Percentiles rank a stretch among this genome's conserved stretches.
These are phyloP conservation scores for Epichloe brachyelytri DNA, from an alignment of 2,329 filamentous ascomycete species.

Conservation along the genomic window DNA sequence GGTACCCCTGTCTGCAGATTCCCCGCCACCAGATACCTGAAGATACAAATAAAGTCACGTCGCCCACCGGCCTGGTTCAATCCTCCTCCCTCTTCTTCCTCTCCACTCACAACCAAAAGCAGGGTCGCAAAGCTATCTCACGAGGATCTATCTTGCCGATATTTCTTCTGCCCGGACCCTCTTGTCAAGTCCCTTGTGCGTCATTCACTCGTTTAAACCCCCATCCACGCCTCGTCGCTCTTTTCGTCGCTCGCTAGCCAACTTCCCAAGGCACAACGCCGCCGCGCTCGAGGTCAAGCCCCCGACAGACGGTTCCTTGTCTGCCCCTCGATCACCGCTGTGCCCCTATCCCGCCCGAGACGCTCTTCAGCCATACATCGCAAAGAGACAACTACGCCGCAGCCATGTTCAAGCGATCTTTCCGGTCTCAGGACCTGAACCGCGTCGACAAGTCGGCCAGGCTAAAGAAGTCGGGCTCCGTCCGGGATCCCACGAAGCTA, in stretches of 20 bases:
- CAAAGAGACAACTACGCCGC: constrained; percentile 14
- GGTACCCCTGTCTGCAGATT: constrained; percentile 6
- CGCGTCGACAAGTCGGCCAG: constrained; percentile 81
- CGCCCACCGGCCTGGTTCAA: constrained; percentile 3
- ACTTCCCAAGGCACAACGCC: not conserved
- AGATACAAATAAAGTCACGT: constrained; percentile 5
- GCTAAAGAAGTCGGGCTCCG: constrained; percentile 48
- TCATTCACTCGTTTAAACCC: constrained; percentile 22
- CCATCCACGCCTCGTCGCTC: constrained; percentile 26
- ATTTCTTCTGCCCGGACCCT: constrained; percentile 42
- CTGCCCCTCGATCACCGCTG: not conserved
- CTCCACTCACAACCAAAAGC: constrained; percentile 40
- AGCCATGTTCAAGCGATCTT: constrained; percentile 86
- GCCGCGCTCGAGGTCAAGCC: constrained; percentile 5
- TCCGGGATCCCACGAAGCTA: constrained; percentile 64
- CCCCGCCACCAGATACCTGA: constrained; percentile 4
- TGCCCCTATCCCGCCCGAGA: not conserved
- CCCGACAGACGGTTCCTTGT: constrained; percentile 6
- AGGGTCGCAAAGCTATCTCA: constrained; percentile 44
- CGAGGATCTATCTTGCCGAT: constrained; percentile 37
- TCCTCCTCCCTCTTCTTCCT: constrained; percentile 25
- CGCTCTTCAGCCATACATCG: constrained; percentile 11
- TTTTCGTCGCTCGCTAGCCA: constrained; percentile 40
- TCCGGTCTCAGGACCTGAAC: constrained; percentile 57
- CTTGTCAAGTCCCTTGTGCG: constrained; percentile 33